phyloP scores from a whole-genome alignment of 2,329 filamentous ascomycete genomes.

The Dothistroma pini region DNA sequence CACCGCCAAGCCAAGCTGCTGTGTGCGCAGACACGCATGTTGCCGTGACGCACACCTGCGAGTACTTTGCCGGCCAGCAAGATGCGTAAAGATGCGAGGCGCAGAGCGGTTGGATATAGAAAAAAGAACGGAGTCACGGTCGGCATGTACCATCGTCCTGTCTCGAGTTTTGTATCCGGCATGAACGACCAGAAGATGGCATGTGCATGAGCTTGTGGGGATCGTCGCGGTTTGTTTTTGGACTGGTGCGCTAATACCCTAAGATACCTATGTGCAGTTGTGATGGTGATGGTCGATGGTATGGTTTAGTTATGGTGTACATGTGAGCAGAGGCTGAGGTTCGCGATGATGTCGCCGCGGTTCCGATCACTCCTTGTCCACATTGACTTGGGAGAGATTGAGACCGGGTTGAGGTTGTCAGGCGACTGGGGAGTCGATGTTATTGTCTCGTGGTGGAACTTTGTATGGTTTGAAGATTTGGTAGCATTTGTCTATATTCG shows the following conservation, averaged over 20 bases:
- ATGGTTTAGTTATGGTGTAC: neutral
- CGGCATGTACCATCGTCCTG: neutral
- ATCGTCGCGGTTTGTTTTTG: neutral
- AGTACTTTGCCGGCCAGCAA: neutral
- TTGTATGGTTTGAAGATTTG: neutral
- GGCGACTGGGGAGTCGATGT: neutral
- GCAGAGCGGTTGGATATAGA: constrained; percentile 11
- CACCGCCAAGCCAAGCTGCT: neutral
- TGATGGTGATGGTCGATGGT: neutral
- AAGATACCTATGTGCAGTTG: neutral
- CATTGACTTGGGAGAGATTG: neutral
- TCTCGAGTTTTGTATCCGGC: neutral
- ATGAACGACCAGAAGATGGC: neutral
- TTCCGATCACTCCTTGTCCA: neutral
- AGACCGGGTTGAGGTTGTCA: neutral
- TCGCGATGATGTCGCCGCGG: neutral
- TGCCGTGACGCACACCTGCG: neutral
- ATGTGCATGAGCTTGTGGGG: neutral
- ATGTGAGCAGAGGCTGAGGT: neutral
- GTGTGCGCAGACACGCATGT: neutral
- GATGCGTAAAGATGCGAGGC: neutral
- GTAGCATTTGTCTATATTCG: neutral
- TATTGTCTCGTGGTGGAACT: neutral
- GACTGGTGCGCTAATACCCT: neutral
- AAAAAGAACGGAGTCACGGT: constrained; percentile 2